These are phyloP conservation scores for Eucalyptus sp. DNA, from an alignment of 345 rosid species.

Conservation along the genomic window DNA sequence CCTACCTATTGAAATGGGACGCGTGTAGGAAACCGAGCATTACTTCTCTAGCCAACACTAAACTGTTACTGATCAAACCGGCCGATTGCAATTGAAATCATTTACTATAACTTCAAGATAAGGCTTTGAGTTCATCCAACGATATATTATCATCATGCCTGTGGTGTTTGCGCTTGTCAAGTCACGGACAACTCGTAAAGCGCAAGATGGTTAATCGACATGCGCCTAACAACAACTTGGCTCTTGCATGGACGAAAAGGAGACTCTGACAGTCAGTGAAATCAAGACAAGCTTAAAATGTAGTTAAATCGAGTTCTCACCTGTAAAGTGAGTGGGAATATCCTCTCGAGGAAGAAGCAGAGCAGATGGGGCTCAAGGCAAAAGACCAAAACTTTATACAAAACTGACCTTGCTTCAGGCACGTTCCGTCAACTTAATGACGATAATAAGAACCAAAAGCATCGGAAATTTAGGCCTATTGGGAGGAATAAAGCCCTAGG, in stretches of 20 bases:
- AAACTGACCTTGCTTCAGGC: background rate
- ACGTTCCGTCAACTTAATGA: constrained; percentile 8
- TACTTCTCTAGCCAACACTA: background rate
- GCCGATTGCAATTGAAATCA: background rate
- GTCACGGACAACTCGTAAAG: background rate
- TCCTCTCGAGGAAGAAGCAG: constrained; percentile 18
- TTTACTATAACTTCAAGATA: background rate
- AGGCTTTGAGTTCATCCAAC: background rate
- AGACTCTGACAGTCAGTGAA: background rate
- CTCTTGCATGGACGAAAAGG: background rate
- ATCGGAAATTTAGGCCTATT: constrained; percentile 10
- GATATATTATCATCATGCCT: background rate
- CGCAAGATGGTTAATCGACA: background rate
- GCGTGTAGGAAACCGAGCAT: background rate
- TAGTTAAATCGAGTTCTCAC: background rate
- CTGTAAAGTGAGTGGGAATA: constrained; percentile 34
- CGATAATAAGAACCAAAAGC: constrained; percentile 12
- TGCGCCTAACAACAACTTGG: background rate
- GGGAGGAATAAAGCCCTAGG: background rate
- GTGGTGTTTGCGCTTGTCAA: background rate
- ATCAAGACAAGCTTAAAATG: background rate
- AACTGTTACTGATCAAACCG: background rate
- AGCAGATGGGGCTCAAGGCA: constrained; percentile 13
- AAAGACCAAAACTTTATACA: constrained; percentile 17
- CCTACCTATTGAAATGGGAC: background rate